Conservation (phyloP, 768 basidiomycete species). For the Termitomyces sp. region DNA sequence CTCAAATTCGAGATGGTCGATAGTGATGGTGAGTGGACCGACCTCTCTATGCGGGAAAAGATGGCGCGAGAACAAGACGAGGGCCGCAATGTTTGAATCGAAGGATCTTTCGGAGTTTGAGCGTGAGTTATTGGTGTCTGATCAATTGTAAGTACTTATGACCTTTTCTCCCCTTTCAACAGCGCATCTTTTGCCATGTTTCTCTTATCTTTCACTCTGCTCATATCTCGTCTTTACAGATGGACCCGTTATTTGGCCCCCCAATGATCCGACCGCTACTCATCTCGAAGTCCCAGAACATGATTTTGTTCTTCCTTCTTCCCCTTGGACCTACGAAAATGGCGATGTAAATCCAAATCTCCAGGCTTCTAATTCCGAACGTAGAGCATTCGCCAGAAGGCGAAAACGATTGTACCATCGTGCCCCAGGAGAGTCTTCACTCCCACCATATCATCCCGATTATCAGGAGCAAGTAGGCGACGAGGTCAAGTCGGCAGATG, state of each 20-base stretch:
- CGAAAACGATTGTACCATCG: constrained; percentile 16
- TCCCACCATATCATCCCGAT: constrained; percentile 80
- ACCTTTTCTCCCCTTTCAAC: constrained; percentile 1
- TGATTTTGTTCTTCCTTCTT: constrained; percentile 48
- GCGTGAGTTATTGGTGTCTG: constrained; percentile 1
- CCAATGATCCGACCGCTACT: constrained; percentile 53
- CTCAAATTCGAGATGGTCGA: constrained; percentile 71
- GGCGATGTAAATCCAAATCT: constrained; percentile 74
- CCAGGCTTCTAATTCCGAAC: constrained; percentile 52
- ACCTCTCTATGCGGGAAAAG: constrained; percentile 27
- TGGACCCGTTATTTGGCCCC: constrained; percentile 57
- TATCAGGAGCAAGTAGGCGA: constrained; percentile 39
- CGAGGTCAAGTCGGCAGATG: constrained; percentile 5
- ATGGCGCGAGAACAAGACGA: constrained; percentile 17
- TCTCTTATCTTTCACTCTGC: background rate
- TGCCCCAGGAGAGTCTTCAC: constrained; percentile 36
- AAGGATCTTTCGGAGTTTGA: constrained; percentile 9
- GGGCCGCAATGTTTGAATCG: constrained; percentile 16
- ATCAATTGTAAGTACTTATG: constrained; percentile 5
- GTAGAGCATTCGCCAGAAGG: constrained; percentile 14
- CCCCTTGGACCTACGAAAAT: constrained; percentile 87
- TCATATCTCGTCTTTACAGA: constrained; percentile 16
- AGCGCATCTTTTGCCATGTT: background rate
- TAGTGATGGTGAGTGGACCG: constrained; percentile 72
- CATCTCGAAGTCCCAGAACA: constrained; percentile 27